phyloP scores from a whole-genome alignment of 768 basidiomycete genomes.

The Dentipellis fragilis region DNA sequence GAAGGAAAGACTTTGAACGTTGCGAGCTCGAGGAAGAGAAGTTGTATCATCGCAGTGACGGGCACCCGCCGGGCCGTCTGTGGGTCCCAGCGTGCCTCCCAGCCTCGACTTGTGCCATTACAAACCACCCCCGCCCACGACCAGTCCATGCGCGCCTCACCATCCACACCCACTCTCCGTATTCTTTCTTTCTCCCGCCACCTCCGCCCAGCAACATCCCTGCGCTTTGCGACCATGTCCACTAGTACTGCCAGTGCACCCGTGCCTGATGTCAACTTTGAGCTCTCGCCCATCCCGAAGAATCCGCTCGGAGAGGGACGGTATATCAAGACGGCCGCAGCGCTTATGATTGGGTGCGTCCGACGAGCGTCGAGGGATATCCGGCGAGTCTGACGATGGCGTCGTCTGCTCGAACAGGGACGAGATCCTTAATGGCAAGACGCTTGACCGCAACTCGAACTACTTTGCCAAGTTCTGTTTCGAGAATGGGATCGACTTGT shows the following conservation, averaged over 20 bases:
- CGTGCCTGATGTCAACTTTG: conserved; percentile 23
- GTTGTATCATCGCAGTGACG: too few species aligned
- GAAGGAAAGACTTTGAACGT: too few species aligned
- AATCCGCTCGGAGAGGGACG: conserved; percentile 63
- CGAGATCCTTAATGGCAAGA: conserved; percentile 90
- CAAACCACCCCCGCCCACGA: too few species aligned
- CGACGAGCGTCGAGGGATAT: neutral
- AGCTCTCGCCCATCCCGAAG: conserved; percentile 44
- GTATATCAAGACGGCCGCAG: conserved; percentile 65
- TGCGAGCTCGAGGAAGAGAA: too few species aligned
- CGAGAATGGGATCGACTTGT: conserved; percentile 78
- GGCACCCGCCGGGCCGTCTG: too few species aligned
- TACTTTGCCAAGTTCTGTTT: conserved; percentile 86
- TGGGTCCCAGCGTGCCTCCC: too few species aligned
- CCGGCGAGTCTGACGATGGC: neutral
- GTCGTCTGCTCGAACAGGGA: conserved; percentile 37
- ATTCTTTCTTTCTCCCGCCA: neutral
- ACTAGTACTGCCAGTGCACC: neutral
- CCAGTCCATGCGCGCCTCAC: too few species aligned
- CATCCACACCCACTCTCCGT: neutral
- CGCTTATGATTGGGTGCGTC: conserved; percentile 64
- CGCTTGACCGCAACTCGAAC: conserved; percentile 73
- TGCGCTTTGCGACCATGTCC: neutral
- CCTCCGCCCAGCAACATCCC: neutral
- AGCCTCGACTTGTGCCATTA: too few species aligned